These are phyloP conservation scores for Metschnikowia colocasiae DNA, from an alignment of 805 yeast species.

Conservation along the genomic window DNA sequence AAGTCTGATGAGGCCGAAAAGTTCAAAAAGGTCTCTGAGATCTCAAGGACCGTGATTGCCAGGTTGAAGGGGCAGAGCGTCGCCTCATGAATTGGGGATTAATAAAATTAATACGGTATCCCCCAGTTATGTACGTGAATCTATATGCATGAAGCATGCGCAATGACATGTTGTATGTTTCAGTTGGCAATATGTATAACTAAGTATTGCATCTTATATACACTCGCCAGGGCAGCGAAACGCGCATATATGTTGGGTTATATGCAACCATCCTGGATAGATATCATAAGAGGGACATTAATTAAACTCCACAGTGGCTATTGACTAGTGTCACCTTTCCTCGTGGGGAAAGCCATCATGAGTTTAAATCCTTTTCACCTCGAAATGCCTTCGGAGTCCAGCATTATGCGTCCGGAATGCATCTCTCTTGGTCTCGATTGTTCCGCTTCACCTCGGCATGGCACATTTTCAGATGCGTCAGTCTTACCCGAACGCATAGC, in stretches of 20 bases:
- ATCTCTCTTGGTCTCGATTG: background rate
- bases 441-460: conserved; percentile 1
- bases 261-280: background rate
- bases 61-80: background rate
- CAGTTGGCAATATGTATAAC: conserved; percentile 1
- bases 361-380: background rate
- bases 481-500: background rate
- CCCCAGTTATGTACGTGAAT: background rate
- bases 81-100: background rate
- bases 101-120: background rate
- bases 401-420: background rate
- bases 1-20: conserved; percentile 4
- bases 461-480: background rate
- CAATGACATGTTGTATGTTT: conserved; percentile 3
- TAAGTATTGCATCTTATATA: background rate
- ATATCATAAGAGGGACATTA: background rate
- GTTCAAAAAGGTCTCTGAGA: conserved; percentile 4
- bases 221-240: background rate
- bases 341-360: background rate
- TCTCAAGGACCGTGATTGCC: conserved; percentile 3
- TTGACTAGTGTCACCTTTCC: background rate
- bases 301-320: background rate
- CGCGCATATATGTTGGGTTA: background rate
- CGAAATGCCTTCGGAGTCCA: background rate
- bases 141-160: conserved; percentile 1